Conservation (phyloP, 805 yeast genomes). For the Scheffersomyces amazonensis region DNA sequence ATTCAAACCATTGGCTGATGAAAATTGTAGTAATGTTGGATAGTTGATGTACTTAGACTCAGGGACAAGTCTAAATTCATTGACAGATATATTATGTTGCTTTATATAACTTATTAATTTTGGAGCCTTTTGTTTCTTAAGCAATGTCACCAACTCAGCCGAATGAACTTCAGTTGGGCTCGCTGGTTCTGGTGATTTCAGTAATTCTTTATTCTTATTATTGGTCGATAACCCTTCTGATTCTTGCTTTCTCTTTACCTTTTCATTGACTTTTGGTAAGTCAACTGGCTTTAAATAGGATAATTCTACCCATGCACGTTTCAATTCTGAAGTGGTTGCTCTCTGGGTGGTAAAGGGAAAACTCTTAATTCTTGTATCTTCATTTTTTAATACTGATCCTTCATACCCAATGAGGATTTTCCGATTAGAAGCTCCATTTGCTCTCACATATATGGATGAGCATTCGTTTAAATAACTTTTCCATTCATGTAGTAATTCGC, state of each 20-base stretch:
- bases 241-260: slow-evolving; percentile 8
- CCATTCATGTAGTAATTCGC: slow-evolving; percentile 69
- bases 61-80: slow-evolving; percentile 55
- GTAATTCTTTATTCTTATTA: slow-evolving; percentile 4
- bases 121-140: slow-evolving; percentile 78
- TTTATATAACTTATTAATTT: slow-evolving; percentile 60
- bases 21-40: slow-evolving; percentile 80
- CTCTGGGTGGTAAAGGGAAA: slow-evolving; percentile 90
- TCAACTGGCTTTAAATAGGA: slow-evolving; percentile 55
- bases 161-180: slow-evolving; percentile 46
- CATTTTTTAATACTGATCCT: slow-evolving; percentile 47
- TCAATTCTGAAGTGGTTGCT: slow-evolving; percentile 79
- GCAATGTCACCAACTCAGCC: slow-evolving; percentile 50
- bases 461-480: slow-evolving; percentile 55
- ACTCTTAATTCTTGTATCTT: slow-evolving; percentile 61
- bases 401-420: slow-evolving; percentile 66
- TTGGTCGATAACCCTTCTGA: slow-evolving; percentile 12
- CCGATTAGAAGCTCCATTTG: slow-evolving; percentile 69
- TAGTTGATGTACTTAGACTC: slow-evolving; percentile 44
- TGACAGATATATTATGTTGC: slow-evolving; percentile 51
- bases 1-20: slow-evolving; percentile 62
- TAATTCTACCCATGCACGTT: slow-evolving; percentile 79
- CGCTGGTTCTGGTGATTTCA: slow-evolving; percentile 11
- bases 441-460: slow-evolving; percentile 71
- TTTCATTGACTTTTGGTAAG: slow-evolving; percentile 49